These are phyloP conservation scores for Neurospora sp. DNA, from an alignment of 495 filamentous ascomycete genomes.

Conservation along the genomic window DNA sequence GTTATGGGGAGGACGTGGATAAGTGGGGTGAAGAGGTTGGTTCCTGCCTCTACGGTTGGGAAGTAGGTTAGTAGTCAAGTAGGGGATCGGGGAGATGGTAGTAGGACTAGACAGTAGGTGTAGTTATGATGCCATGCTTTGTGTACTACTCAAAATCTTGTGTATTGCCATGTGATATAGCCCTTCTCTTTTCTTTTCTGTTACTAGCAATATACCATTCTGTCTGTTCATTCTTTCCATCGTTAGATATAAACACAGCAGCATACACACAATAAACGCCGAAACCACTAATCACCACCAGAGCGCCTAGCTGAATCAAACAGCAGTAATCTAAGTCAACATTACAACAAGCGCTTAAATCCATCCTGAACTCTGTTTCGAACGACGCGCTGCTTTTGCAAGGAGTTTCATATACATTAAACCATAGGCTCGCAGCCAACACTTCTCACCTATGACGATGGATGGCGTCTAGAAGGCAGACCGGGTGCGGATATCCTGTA, in stretches of 20 bases:
- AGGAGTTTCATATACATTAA: not conserved
- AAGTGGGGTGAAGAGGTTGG: not conserved
- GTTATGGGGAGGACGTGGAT: conserved; percentile 9
- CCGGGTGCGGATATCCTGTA: conserved; percentile 74
- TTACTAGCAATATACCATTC: not conserved
- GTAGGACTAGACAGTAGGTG: not conserved
- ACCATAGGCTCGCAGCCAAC: not conserved
- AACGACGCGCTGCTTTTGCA: not conserved
- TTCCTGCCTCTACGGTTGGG: not conserved
- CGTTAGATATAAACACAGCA: not conserved
- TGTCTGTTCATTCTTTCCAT: not conserved
- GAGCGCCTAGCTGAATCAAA: not conserved
- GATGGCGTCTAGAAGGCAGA: conserved; percentile 57
- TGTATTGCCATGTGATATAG: not conserved
- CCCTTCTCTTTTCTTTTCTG: not conserved
- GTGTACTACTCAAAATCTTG: not conserved
- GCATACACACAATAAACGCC: not conserved
- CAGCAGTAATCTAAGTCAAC: not conserved
- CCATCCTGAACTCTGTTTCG: not conserved
- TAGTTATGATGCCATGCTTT: not conserved
- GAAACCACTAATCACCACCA: not conserved
- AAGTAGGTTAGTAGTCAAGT: not conserved
- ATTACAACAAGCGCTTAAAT: not conserved
- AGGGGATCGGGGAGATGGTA: not conserved
- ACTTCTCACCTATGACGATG: not conserved